Percentiles rank a stretch among this genome's conserved stretches.
These are phyloP conservation scores for Caloboletus firmus DNA, from an alignment of 1,284 basidiomycete species.

Conservation along the genomic window DNA sequence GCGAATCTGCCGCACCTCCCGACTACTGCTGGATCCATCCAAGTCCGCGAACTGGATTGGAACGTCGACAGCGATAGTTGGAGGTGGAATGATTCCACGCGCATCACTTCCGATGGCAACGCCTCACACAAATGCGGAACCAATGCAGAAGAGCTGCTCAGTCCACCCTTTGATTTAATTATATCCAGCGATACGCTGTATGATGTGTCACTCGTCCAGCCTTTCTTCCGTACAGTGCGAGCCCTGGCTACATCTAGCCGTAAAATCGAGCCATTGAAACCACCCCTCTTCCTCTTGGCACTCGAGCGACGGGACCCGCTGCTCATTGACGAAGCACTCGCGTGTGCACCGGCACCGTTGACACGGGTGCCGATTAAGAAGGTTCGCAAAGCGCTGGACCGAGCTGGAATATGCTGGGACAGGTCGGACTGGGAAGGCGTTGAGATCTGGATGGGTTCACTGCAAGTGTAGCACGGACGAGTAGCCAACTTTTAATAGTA, in stretches of 20 bases:
- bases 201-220: slow-evolving; percentile 57
- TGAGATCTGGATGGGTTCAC: slow-evolving; percentile 59
- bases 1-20: slow-evolving; percentile 47
- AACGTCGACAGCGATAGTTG: slow-evolving; percentile 40
- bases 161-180: slow-evolving; percentile 74
- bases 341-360: slow-evolving; percentile 49
- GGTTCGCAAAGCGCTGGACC: slow-evolving; percentile 62
- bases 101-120: slow-evolving; percentile 26
- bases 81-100: slow-evolving; percentile 22
- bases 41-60: slow-evolving; percentile 50
- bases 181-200: slow-evolving; percentile 88
- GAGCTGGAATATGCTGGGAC: slow-evolving; percentile 57
- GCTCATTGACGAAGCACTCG: slow-evolving; percentile 60
- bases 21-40: slow-evolving; percentile 49
- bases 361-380: slow-evolving; percentile 61
- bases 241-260: slow-evolving; percentile 45
- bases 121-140: slow-evolving; percentile 1
- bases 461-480: not conserved
- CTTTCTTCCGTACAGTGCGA: slow-evolving; percentile 70
- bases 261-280: slow-evolving; percentile 7
- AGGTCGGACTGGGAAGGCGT: slow-evolving; percentile 74
- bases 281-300: slow-evolving; percentile 63
- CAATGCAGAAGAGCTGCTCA: slow-evolving; percentile 23
- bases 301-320: slow-evolving; percentile 76
- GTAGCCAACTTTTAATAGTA: too few relatives aligned